A percentile compares a stretch with the other conserved stretches of the same genome.
Evolutionary conservation across 495 filamentous ascomycete species (phyloP).

Genomic region (Penicillium alfredii): DNA sequence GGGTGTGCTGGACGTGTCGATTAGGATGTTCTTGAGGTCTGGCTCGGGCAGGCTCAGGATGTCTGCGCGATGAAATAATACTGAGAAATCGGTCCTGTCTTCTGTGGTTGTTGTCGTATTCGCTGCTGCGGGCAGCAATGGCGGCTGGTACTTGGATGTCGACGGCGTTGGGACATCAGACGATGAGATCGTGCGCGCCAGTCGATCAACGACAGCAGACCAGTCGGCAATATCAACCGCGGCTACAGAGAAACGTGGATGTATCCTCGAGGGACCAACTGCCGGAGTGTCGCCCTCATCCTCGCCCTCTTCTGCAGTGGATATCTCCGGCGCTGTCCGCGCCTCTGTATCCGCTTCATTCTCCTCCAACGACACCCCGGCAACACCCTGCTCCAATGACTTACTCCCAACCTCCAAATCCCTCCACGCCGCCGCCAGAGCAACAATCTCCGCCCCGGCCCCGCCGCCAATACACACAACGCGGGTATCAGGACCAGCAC

Average conservation of each 20-base stretch:
- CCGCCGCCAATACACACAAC: constrained; percentile 78
- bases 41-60: constrained; percentile 47
- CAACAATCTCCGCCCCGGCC: constrained; percentile 77
- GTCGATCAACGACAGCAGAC: constrained; percentile 50
- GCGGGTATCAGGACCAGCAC: constrained; percentile 14
- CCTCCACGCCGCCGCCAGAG: constrained; percentile 58
- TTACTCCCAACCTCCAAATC: constrained; percentile 23
- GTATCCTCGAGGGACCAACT: too few species aligned
- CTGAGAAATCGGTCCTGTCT: constrained; percentile 25
- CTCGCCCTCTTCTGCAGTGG: too few species aligned
- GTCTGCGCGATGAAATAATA: constrained; percentile 56
- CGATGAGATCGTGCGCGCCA: constrained; percentile 41
- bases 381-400: constrained; percentile 11
- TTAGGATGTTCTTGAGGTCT: constrained; percentile 36
- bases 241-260: constrained; percentile 44
- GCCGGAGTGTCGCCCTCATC: neutral
- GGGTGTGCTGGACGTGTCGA: constrained; percentile 6
- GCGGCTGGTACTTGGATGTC: constrained; percentile 42
- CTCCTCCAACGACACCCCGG: constrained; percentile 11
- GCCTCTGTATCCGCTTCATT: neutral
- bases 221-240: constrained; percentile 80
- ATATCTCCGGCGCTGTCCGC: too few species aligned
- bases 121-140: constrained; percentile 42
- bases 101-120: too few species aligned
- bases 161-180: constrained; percentile 21